These are phyloP conservation scores for Sugiyamaella floridensis DNA, from an alignment of 805 yeast species.

Conservation along the genomic window DNA sequence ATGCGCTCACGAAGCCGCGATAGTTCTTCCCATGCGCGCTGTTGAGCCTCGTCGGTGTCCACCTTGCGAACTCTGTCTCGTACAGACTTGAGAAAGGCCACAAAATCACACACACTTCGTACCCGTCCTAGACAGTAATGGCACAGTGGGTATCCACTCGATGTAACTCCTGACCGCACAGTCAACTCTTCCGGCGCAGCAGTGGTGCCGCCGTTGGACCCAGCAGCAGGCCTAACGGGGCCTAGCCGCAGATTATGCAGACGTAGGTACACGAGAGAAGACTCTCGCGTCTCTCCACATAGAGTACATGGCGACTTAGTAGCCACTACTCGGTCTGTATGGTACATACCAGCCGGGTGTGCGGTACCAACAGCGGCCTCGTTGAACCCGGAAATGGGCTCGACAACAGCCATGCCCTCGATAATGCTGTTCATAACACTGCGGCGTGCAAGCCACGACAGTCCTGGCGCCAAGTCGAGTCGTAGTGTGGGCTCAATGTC, in stretches of 20 bases:
- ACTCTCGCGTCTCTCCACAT: constrained; percentile 74
- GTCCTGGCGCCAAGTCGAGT: constrained; percentile 56
- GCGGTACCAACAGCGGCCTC: constrained; percentile 45
- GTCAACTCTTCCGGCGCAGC: neutral
- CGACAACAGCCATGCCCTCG: constrained; percentile 75
- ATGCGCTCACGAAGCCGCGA: constrained; percentile 60
- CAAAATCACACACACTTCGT: constrained; percentile 75
- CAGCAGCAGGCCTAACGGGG: neutral
- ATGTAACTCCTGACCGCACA: constrained; percentile 16
- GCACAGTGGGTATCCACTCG: constrained; percentile 59
- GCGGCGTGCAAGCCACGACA: constrained; percentile 56
- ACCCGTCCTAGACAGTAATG: constrained; percentile 72
- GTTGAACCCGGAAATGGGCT: constrained; percentile 80
- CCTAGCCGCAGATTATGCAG: constrained; percentile 51
- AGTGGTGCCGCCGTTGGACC: constrained; percentile 2
- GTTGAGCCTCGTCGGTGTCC: constrained; percentile 34
- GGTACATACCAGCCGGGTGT: constrained; percentile 18
- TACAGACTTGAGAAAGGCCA: constrained; percentile 66
- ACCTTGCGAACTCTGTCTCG: constrained; percentile 55
- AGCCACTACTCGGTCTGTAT: constrained; percentile 56
- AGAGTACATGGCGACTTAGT: constrained; percentile 68
- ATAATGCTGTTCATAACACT: constrained; percentile 58
- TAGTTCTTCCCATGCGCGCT: constrained; percentile 58
- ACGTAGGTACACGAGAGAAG: constrained; percentile 68
- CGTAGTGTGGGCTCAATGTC: constrained; percentile 73